Base-by-base conservation (phyloP, 1,284 basidiomycete species). In the Trametes pubescens region DNA sequence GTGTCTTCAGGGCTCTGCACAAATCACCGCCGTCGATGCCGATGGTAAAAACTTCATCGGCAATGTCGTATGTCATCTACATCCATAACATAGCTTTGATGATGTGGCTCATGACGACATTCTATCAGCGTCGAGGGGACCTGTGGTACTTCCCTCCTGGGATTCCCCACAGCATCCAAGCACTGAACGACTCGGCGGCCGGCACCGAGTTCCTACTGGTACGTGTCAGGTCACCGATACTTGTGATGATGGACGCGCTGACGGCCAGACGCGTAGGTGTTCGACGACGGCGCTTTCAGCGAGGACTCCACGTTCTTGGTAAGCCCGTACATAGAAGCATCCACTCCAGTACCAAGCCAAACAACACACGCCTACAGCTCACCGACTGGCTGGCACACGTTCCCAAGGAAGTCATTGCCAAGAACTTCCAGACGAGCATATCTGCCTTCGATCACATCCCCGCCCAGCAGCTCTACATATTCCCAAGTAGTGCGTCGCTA, bases 181-280 rank as follows among this genome's bases (percentile, higher is more conserved):
- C 87, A 22, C 86, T 84, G 7, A 76, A 77, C 29, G 84, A 85
- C 58, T 74, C 80, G 48, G 77, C 80, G 9, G 84, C 84, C 6
- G 90, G 89, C 1, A 78, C 85, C 7, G 90, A 93, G 74, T 92
- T 92, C 74, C 74, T 93, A 37, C 79, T 93, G 69, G 89, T 90
- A 57, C 66, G 84, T 66, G 22, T 32, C 11, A 13, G 40, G 13
- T 34, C 24, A 52, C n/a, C 14, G 10, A 43, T 7, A 16, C 13
- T 54, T 21, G 6, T n/a, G 40, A 29, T 29, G 5, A 29, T 18
- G 3, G 13, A 34, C 5, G 37, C 26, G 14, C 11, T 40, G n/a
- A 48, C 3, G 24, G 24, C 10, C 24, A 11, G 11, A 48, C 5
- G n/a, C 38, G 26, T 29, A 88, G 86, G 81, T 90, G 18, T 90